phyloP scores from a whole-genome alignment of 306 rosid genomes.

The Carpinus fangiana region DNA sequence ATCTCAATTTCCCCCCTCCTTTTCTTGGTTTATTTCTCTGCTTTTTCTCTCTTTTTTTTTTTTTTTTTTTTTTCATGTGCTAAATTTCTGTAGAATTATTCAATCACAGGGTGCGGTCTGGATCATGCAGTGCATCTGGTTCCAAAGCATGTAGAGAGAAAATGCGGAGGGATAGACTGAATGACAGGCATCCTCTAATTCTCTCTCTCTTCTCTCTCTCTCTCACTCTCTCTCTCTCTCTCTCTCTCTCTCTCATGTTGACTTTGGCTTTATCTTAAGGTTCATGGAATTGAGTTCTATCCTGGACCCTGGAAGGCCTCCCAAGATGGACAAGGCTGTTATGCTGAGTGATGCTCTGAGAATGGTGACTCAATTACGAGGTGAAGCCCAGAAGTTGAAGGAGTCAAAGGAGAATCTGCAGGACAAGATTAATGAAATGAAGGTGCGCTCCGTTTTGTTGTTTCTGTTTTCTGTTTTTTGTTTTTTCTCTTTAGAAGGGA shows the following conservation, averaged over 20 bases:
- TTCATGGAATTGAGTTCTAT: conserved; percentile 80
- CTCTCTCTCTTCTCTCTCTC: conserved; percentile 14
- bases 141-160: conserved; percentile 93
- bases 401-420: conserved; percentile 54
- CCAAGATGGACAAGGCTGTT: conserved; percentile 79
- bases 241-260: conserved; percentile 40
- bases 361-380: conserved; percentile 60
- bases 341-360: conserved; percentile 73
- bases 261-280: conserved; percentile 46
- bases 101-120: conserved; percentile 54
- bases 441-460: conserved; percentile 43
- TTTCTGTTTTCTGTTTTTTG: conserved; percentile 1
- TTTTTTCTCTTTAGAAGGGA: not conserved
- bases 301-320: conserved; percentile 73
- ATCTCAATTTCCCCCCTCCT: not conserved
- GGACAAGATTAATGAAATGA: conserved; percentile 72
- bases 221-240: conserved; percentile 29
- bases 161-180: conserved; percentile 79
- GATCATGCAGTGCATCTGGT: conserved; percentile 51
- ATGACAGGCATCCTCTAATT: conserved; percentile 66
- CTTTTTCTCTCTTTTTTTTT: not conserved
- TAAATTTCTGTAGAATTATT: conserved; percentile 8
- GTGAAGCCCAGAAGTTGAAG: conserved; percentile 62
- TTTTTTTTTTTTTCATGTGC: not conserved
- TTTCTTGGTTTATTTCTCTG: not conserved